Base-by-base conservation (phyloP, 805 yeast species). In the Candida krabiensis region DNA sequence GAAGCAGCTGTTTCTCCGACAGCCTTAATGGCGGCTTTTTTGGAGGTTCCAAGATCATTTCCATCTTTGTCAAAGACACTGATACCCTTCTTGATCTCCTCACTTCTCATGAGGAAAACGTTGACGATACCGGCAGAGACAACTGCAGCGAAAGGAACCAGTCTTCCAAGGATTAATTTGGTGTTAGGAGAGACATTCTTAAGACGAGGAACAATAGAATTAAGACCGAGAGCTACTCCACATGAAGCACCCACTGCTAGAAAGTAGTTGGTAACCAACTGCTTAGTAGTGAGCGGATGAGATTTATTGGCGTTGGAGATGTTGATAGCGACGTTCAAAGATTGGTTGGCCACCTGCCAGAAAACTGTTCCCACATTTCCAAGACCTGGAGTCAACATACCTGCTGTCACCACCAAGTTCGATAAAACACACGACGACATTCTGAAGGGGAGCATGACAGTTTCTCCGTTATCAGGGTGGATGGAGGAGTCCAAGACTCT, bases 281-380 rank as follows among this genome's bases (percentile, higher is more conserved):
- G 96, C 36, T 68, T 53, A 1, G 90, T 84, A 3, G 91, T 70
- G 62, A 93, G 70, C 1, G 96, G 96, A 53, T 90, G 95, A 0
- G 96, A 85, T 60, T 93, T 93, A 70, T 93, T 93, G 23, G 96
- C 91, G 58, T 93, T 93, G 29, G 98, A 93, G 28, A 93, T 87
- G 64, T 93, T 93, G 50, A 93, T 87, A 2, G 99, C 99, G 40
- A 93, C 99, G 57, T 93, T 93, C 48, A 93, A 73, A 16, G 96
- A 87, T 66, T 93, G 99, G 66, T 93, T 93, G 15, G 97, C 95
- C 60, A 93, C 79, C 67, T 93, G 99, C 99, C 99, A 93, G 65
- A 93, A 91, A 16, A 89, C 60, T 0, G 98, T 91, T 26, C 99
- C 99, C 0, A 75, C 79, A 8, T 89, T 80, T 8, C 96, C 95